Evolutionary conservation across 1,284 basidiomycete genomes (phyloP).

Genomic region (Mycena citricolor): DNA sequence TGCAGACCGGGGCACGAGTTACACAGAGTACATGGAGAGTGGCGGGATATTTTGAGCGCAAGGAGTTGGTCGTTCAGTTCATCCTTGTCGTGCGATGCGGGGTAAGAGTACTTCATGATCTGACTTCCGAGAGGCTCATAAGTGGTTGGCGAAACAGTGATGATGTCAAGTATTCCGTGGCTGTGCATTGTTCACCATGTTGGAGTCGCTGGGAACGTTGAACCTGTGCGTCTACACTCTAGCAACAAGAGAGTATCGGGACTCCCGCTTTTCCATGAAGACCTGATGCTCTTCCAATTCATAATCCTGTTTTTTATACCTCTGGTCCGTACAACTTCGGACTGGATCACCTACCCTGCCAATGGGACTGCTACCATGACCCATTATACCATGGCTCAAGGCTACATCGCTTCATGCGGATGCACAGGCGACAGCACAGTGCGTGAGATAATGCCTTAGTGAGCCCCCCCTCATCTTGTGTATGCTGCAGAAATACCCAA

Average conservation of each 20-base stretch:
- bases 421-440: conserved; percentile 64
- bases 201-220: too few species aligned
- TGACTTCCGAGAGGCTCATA: too few species aligned
- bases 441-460: too few species aligned
- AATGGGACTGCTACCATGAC: conserved; percentile 60
- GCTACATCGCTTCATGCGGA: conserved; percentile 56
- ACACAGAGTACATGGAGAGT: conserved; percentile 66
- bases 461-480: too few species aligned
- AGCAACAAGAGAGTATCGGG: too few species aligned
- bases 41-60: conserved; percentile 72
- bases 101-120: conserved; percentile 63
- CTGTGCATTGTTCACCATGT: too few species aligned
- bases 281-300: conserved; percentile 11
- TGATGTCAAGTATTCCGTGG: neutral
- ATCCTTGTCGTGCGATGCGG: conserved; percentile 49
- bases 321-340: conserved; percentile 20
- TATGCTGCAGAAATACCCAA: conserved; percentile 63
- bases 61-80: conserved; percentile 49
- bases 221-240: too few species aligned
- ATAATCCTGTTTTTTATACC: conserved; percentile 16
- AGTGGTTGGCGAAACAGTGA: too few species aligned
- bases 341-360: conserved; percentile 63
- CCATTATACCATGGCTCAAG: conserved; percentile 58
- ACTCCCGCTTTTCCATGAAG: too few species aligned
- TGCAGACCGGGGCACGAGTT: conserved; percentile 62